Conservation (phyloP, 192 early-diverging fungal genomes). For the Entomortierella beljakovae region DNA sequence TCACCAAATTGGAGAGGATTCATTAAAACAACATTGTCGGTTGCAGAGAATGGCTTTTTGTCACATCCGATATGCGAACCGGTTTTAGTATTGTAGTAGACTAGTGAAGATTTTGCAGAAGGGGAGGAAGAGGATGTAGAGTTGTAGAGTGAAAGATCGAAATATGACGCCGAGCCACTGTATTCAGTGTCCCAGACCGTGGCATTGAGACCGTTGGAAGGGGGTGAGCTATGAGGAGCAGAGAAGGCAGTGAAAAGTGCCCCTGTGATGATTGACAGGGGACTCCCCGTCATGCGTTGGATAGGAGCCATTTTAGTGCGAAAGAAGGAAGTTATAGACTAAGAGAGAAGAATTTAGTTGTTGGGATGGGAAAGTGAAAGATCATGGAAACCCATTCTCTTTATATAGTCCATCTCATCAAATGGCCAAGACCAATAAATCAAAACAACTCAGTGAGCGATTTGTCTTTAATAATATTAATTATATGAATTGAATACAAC, state of each 20-base stretch:
- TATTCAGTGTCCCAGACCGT: conserved; percentile 32
- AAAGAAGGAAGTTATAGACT: not conserved
- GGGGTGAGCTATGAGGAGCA: conserved; percentile 34
- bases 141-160: conserved; percentile 27
- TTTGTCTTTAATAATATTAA: no score
- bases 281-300: conserved; percentile 23
- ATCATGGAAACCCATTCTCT: not conserved
- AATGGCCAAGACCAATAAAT: not conserved
- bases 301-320: conserved; percentile 37
- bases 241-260: conserved; percentile 48
- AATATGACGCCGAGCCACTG: conserved; percentile 39
- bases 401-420: not conserved
- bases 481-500: not conserved
- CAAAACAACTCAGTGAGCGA: no score
- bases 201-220: conserved; percentile 36
- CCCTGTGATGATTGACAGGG: conserved; percentile 46
- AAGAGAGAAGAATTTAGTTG: not conserved
- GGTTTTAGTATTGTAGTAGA: conserved; percentile 36
- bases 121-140: conserved; percentile 11
- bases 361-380: not conserved
- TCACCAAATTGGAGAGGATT: conserved; percentile 49
- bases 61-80: conserved; percentile 34
- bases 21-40: conserved; percentile 43
- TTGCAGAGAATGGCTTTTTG: conserved; percentile 29
- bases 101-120: conserved; percentile 17